Percentiles rank a stretch among this genome's conserved stretches.
These are phyloP conservation scores for Serendipita sp. DNA, from an alignment of 768 basidiomycete species.

Conservation along the genomic window DNA sequence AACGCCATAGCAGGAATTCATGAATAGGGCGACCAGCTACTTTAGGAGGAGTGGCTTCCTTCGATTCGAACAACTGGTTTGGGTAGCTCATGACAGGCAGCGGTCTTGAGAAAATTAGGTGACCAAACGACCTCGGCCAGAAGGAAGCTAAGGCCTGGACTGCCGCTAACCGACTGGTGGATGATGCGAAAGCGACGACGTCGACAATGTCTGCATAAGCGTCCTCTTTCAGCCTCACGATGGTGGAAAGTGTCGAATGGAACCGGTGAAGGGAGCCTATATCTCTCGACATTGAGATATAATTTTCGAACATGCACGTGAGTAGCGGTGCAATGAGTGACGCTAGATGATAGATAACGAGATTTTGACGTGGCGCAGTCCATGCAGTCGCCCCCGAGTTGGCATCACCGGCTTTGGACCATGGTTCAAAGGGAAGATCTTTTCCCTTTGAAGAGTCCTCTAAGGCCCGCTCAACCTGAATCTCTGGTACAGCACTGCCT, in stretches of 20 bases:
- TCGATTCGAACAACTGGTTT: neutral
- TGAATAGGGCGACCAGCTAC: constrained; percentile 20
- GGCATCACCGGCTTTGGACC: neutral
- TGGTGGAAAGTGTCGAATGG: constrained; percentile 34
- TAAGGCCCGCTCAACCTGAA: constrained; percentile 39
- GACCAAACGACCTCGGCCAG: constrained; percentile 58
- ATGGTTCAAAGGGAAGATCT: neutral
- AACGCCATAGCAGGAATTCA: constrained; percentile 59
- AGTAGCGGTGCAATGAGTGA: constrained; percentile 50
- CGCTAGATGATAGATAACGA: constrained; percentile 40
- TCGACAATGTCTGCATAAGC: constrained; percentile 55
- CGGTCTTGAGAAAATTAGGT: constrained; percentile 40
- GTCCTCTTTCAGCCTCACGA: constrained; percentile 46
- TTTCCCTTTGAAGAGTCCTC: constrained; percentile 13
- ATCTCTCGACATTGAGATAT: constrained; percentile 26
- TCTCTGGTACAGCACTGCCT: constrained; percentile 14
- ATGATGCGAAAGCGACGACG: constrained; percentile 48
- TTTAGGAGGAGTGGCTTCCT: neutral
- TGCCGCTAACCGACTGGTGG: constrained; percentile 37
- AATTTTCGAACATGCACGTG: constrained; percentile 35
- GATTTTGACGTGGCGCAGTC: constrained; percentile 39
- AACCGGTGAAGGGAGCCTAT: constrained; percentile 31
- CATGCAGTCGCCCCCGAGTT: constrained; percentile 24
- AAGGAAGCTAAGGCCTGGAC: constrained; percentile 38
- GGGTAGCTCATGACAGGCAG: constrained; percentile 26